A percentile compares a stretch with the other conserved stretches of the same genome.
phyloP scores from a whole-genome alignment of 1,284 basidiomycete genomes.

The Marasmius oreades region DNA sequence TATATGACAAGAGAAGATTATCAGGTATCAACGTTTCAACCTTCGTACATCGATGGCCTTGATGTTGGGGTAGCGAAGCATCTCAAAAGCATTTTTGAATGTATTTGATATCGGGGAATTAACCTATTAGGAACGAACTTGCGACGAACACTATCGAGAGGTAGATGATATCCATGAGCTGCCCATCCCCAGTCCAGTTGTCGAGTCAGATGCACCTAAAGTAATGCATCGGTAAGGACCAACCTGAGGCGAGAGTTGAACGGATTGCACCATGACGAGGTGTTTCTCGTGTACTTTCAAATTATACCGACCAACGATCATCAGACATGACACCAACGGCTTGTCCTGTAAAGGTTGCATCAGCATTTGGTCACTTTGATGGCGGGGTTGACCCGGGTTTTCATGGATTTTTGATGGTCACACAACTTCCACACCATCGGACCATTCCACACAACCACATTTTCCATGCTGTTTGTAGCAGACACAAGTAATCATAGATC shows the following conservation, averaged over 20 bases:
- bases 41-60: slow-evolving; percentile 41
- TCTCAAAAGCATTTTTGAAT: slow-evolving; percentile 61
- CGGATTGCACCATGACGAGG: slow-evolving; percentile 46
- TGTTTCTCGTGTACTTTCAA: slow-evolving; percentile 43
- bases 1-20: slow-evolving; percentile 47
- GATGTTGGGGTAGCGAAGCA: slow-evolving; percentile 66
- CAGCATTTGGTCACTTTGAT: too few relatives aligned
- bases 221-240: slow-evolving; percentile 15
- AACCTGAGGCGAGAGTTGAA: slow-evolving; percentile 59
- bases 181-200: slow-evolving; percentile 50
- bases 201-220: too few relatives aligned
- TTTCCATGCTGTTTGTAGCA: too few relatives aligned
- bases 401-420: too few relatives aligned
- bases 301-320: slow-evolving; percentile 57
- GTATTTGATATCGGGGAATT: not conserved
- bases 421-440: too few relatives aligned
- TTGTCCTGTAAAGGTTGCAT: slow-evolving; percentile 43
- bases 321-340: slow-evolving; percentile 60
- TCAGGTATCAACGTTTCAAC: slow-evolving; percentile 58
- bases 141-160: slow-evolving; percentile 56
- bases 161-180: slow-evolving; percentile 50
- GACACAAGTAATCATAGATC: too few relatives aligned
- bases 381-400: too few relatives aligned
- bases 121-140: slow-evolving; percentile 46
- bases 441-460: too few relatives aligned